phyloP scores from a whole-genome alignment of 2,329 filamentous ascomycete genomes.

The Stachybotrys chartarum region DNA sequence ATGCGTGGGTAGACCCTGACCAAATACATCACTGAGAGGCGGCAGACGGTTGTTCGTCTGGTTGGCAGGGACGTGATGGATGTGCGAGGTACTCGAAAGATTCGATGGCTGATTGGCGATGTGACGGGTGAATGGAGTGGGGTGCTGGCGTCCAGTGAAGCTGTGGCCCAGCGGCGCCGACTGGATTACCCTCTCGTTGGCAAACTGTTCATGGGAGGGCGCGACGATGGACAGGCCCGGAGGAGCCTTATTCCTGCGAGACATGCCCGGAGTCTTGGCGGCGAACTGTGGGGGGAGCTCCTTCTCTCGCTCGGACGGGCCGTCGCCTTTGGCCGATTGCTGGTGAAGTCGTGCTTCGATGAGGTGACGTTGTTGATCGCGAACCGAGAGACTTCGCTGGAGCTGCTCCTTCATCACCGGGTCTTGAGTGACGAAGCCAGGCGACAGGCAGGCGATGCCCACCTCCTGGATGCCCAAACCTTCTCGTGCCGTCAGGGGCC shows the following conservation, averaged over 20 bases:
- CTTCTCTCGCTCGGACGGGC: constrained; percentile 49
- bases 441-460: constrained; percentile 87
- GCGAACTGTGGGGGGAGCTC: constrained; percentile 39
- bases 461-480: constrained; percentile 83
- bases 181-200: constrained; percentile 91
- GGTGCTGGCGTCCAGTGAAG: constrained; percentile 83
- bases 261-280: constrained; percentile 67
- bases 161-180: constrained; percentile 92
- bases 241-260: constrained; percentile 70
- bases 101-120: constrained; percentile 76
- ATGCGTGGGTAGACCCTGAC: constrained; percentile 63
- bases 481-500: constrained; percentile 74
- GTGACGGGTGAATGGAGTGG: constrained; percentile 69
- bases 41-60: constrained; percentile 90
- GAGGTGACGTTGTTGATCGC: constrained; percentile 89
- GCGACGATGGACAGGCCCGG: constrained; percentile 92
- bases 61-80: constrained; percentile 79
- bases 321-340: constrained; percentile 73
- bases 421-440: constrained; percentile 92
- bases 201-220: constrained; percentile 85
- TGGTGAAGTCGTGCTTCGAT: constrained; percentile 89
- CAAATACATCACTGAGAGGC: constrained; percentile 88
- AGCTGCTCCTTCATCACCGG: constrained; percentile 95
- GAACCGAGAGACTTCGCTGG: constrained; percentile 85
- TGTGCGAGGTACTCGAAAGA: constrained; percentile 77